Evolutionary conservation across 2,329 filamentous ascomycete species (phyloP).

Genomic region (Cercospora janseana): DNA sequence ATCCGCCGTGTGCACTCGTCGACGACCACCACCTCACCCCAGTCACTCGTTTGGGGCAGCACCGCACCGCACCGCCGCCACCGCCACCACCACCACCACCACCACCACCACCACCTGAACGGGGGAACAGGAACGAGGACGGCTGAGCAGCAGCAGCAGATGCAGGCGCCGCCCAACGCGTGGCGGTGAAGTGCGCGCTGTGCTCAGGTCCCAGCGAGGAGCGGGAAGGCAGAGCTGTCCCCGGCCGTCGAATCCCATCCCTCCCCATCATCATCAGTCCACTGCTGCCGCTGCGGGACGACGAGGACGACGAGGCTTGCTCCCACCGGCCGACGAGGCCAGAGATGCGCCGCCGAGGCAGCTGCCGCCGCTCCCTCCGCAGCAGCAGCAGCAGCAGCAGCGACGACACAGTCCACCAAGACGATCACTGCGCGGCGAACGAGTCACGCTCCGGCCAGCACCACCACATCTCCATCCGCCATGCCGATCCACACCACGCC

Average conservation of each 20-base stretch:
- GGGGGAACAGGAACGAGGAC: no score
- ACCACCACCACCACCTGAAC: no score
- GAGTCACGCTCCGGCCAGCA: constrained; percentile 22
- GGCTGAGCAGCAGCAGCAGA: constrained; percentile 4
- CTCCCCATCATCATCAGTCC: no score
- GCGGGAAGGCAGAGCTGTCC: no score
- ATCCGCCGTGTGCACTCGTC: constrained; percentile 4
- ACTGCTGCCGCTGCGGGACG: no score
- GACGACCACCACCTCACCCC: constrained; percentile 9
- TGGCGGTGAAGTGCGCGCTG: constrained; percentile 14
- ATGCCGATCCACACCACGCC: constrained; percentile 20
- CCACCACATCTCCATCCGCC: constrained; percentile 13
- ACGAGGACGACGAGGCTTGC: no score
- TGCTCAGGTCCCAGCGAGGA: constrained; percentile 3
- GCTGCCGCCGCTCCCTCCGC: constrained; percentile 14
- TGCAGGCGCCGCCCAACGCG: constrained; percentile 14
- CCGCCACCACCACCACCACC: background rate
- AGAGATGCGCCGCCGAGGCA: constrained; percentile 12
- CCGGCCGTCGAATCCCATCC: constrained; percentile 2
- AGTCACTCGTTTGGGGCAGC: constrained; percentile 10
- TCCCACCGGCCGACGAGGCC: no score
- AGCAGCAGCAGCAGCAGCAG: constrained; percentile 9
- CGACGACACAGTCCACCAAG: no score
- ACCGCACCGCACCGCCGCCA: background rate
- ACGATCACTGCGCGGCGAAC: constrained; percentile 8